Percentiles rank a stretch among this genome's conserved stretches.
phyloP scores from a whole-genome alignment of 495 filamentous ascomycete species.

The Neurospora sp. region DNA sequence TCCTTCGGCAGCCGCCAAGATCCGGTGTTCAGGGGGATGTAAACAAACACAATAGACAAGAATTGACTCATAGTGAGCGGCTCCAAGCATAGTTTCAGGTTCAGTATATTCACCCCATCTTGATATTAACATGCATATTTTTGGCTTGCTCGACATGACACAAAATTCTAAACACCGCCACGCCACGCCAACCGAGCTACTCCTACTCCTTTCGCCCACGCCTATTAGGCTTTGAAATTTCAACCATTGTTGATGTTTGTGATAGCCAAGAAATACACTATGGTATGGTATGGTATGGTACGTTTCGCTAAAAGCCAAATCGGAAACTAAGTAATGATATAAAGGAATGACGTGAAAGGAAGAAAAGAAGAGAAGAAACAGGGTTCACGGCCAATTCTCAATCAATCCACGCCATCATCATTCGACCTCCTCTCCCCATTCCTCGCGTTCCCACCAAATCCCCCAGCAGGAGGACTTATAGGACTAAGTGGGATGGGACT shows the following conservation, averaged over 20 bases:
- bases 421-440: not conserved
- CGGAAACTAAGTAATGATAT: not conserved
- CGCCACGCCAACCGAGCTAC: not conserved
- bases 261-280: not conserved
- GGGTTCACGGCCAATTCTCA: not conserved
- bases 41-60: not conserved
- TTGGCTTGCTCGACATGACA: not conserved
- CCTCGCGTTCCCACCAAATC: not conserved
- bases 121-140: not conserved
- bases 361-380: not conserved
- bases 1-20: not conserved
- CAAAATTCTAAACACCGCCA: not conserved
- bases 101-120: not conserved
- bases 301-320: not conserved
- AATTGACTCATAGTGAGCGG: not conserved
- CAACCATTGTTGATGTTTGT: not conserved
- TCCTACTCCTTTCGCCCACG: not conserved
- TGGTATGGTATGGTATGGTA: not conserved
- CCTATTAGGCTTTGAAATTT: not conserved
- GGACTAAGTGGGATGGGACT: not conserved
- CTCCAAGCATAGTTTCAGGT: not conserved
- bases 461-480: not conserved
- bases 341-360: not conserved
- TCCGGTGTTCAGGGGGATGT: not conserved
- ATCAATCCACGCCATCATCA: slow-evolving; percentile 19